Conservation (phyloP, 257 asterid genomes). For the Leonotis leonurus region DNA sequence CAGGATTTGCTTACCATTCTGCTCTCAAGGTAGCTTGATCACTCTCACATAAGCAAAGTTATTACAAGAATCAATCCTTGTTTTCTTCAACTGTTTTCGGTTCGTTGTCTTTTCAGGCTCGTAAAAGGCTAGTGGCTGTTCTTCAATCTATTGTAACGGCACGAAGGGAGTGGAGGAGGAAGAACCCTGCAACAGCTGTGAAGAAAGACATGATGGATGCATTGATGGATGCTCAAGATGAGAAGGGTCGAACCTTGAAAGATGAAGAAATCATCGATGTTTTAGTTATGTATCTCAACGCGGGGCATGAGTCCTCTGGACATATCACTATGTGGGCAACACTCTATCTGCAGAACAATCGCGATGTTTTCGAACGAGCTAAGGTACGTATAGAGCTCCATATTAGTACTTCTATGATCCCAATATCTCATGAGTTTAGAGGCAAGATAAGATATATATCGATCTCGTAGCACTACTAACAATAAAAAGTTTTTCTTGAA, state of each 20-base stretch:
- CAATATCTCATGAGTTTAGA: background rate
- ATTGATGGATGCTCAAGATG: constrained; percentile 58
- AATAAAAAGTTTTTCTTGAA: no score
- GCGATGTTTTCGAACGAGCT: constrained; percentile 54
- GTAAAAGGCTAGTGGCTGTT: constrained; percentile 56
- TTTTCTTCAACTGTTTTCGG: no score
- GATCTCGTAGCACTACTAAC: background rate
- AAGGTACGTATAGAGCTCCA: constrained; percentile 71
- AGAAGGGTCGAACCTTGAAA: constrained; percentile 52
- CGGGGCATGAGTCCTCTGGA: constrained; percentile 96
- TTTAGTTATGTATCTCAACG: constrained; percentile 82
- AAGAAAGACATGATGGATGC: constrained; percentile 85
- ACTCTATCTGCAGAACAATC: constrained; percentile 52
- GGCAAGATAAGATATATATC: no score
- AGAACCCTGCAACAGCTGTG: background rate
- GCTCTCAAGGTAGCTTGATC: constrained; percentile 91
- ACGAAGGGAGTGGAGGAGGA: constrained; percentile 38
- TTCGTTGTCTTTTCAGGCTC: no score
- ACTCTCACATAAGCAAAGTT: no score
- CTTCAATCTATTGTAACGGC: constrained; percentile 49
- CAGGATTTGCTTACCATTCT: constrained; percentile 73
- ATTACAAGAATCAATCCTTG: background rate
- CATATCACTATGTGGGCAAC: constrained; percentile 88
- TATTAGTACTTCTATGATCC: background rate
- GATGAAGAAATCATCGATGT: constrained; percentile 83